Evolutionary conservation across 2,329 filamentous ascomycete genomes (phyloP).

Genomic region (Penicillium sp.): DNA sequence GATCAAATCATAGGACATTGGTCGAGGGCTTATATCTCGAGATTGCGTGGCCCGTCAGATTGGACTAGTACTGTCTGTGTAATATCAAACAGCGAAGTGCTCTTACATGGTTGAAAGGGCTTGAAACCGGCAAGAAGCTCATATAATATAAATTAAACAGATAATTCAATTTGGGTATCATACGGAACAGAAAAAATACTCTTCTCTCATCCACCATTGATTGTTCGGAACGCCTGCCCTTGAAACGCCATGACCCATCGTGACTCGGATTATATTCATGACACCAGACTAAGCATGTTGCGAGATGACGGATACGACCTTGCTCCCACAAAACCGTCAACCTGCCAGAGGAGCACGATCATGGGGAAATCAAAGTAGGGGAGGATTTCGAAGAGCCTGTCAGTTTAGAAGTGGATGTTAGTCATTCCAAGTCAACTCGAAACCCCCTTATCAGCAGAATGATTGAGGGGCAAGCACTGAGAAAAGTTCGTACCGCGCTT

Average conservation of each 20-base stretch:
- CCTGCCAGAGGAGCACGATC: slow-evolving; percentile 17
- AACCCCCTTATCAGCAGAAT: neutral
- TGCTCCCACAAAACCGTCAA: neutral
- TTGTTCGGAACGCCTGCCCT: neutral
- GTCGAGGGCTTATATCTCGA: neutral
- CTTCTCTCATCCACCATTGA: neutral
- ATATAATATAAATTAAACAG: neutral
- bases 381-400: slow-evolving; percentile 23
- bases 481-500: slow-evolving; percentile 40
- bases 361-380: slow-evolving; percentile 21
- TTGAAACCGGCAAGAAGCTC: neutral
- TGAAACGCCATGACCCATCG: neutral
- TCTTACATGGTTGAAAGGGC: neutral
- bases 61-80: neutral
- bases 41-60: neutral
- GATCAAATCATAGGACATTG: neutral
- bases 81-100: neutral
- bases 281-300: neutral
- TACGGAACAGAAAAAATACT: neutral
- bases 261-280: neutral
- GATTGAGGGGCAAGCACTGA: slow-evolving; percentile 12
- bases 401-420: neutral
- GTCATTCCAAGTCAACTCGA: neutral
- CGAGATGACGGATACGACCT: neutral
- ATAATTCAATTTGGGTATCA: slow-evolving; percentile 4